phyloP scores from a whole-genome alignment of 441 rosid species.

The Erodium texanum region DNA sequence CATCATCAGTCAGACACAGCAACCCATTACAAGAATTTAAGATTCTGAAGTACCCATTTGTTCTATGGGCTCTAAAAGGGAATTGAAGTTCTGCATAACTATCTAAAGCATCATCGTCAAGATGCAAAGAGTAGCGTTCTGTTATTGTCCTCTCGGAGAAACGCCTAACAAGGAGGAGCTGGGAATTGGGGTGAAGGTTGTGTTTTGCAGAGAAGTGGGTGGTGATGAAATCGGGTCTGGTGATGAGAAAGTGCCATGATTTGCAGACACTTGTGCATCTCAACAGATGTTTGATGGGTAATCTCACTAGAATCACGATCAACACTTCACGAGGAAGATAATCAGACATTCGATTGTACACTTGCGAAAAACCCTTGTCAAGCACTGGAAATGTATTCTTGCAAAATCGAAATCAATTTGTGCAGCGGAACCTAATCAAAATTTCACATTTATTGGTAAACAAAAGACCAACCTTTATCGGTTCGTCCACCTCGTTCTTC shows the following conservation, averaged over 20 bases:
- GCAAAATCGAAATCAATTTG: not conserved
- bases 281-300: constrained; percentile 12
- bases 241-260: constrained; percentile 13
- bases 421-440: not conserved
- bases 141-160: not conserved
- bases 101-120: not conserved
- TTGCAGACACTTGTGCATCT: constrained; percentile 13
- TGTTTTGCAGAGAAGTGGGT: constrained; percentile 6
- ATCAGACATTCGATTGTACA: not conserved
- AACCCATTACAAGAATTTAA: not conserved
- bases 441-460: not conserved
- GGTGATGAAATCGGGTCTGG: constrained; percentile 9
- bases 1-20: not conserved
- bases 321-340: constrained; percentile 3
- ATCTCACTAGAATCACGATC: not conserved
- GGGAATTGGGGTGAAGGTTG: no score
- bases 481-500: not conserved
- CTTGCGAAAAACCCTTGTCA: not conserved
- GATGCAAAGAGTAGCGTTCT: not conserved
- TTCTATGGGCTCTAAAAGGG: not conserved
- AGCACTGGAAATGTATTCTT: not conserved
- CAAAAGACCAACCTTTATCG: not conserved
- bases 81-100: not conserved
- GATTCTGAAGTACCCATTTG: not conserved
- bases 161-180: constrained; percentile 3